These are phyloP conservation scores for Stephania yunnanensis DNA, from an alignment of 164 flowering plant species.

Conservation along the genomic window DNA sequence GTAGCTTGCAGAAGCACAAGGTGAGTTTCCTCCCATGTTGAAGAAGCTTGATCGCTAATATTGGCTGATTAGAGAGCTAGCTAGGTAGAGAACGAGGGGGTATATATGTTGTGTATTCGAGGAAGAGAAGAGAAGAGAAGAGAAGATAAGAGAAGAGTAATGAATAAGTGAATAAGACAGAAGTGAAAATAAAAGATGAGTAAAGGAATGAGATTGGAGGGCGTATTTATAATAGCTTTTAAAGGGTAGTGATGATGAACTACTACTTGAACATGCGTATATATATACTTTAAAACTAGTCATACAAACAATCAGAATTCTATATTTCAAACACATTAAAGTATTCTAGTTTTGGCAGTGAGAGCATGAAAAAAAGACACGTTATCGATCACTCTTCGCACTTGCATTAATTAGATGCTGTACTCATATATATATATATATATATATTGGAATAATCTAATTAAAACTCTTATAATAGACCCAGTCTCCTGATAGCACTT, in stretches of 20 bases:
- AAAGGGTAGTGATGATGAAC: not conserved
- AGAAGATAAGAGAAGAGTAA: slow-evolving; percentile 1
- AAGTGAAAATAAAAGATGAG: slow-evolving; percentile 5
- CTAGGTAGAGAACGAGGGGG: not conserved
- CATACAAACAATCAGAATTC: too few species aligned
- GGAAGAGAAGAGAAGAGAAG: slow-evolving; percentile 1
- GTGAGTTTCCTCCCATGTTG: slow-evolving; percentile 65
- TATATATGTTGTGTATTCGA: not conserved
- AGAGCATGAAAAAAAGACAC: not conserved
- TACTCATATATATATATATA: too few species aligned
- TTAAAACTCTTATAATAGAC: too few species aligned
- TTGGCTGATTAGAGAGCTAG: not conserved
- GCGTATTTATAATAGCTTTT: slow-evolving; percentile 26
- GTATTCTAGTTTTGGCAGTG: too few species aligned
- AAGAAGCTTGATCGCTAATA: not conserved
- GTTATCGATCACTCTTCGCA: not conserved
- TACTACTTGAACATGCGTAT: slow-evolving; percentile 3
- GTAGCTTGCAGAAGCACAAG: slow-evolving; percentile 87
- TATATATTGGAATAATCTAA: too few species aligned
- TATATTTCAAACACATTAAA: too few species aligned
- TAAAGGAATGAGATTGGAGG: slow-evolving; percentile 16
- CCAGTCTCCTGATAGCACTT: too few species aligned
- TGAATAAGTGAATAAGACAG: slow-evolving; percentile 8
- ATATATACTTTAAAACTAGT: too few species aligned
- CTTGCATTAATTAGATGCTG: not conserved